Evolutionary conservation across 768 basidiomycete species (phyloP).

Genomic region (Termitomyces sp.): DNA sequence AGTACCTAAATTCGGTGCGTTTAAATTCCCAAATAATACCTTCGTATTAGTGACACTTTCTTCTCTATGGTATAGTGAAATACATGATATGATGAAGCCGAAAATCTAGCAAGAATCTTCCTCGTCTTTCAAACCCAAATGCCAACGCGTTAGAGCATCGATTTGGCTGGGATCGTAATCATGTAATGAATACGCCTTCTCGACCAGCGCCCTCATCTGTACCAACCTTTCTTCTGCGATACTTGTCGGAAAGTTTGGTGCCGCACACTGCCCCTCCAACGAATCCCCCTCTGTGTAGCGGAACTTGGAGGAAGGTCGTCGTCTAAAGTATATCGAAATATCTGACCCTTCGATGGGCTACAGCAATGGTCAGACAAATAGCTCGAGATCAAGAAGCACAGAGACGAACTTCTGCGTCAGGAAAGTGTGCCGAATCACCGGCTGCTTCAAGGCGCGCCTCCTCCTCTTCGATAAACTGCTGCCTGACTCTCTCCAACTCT

Average conservation of each 20-base stretch:
- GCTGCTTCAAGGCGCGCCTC: background rate
- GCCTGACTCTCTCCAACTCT: background rate
- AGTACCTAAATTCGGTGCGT: too few relatives aligned
- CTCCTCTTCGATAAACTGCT: background rate
- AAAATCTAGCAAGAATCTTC: background rate
- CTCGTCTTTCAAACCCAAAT: background rate
- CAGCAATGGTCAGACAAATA: background rate
- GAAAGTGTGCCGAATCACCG: background rate
- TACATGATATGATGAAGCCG: background rate
- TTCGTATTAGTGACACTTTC: too few relatives aligned
- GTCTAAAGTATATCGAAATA: background rate
- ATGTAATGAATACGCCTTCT: background rate
- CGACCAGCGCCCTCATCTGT: background rate
- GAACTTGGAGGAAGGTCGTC: background rate
- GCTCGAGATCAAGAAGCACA: background rate
- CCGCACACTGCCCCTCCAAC: background rate
- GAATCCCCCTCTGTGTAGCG: background rate
- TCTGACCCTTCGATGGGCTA: slow-evolving; percentile 1
- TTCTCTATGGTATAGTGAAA: background rate
- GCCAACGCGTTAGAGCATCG: background rate
- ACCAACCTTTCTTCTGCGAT: background rate
- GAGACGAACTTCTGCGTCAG: background rate
- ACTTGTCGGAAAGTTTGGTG: background rate
- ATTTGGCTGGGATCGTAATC: background rate
- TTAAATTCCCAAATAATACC: too few relatives aligned